Evolutionary conservation across 805 yeast genomes (phyloP).

Genomic region (Jamesozyma rosinii): DNA sequence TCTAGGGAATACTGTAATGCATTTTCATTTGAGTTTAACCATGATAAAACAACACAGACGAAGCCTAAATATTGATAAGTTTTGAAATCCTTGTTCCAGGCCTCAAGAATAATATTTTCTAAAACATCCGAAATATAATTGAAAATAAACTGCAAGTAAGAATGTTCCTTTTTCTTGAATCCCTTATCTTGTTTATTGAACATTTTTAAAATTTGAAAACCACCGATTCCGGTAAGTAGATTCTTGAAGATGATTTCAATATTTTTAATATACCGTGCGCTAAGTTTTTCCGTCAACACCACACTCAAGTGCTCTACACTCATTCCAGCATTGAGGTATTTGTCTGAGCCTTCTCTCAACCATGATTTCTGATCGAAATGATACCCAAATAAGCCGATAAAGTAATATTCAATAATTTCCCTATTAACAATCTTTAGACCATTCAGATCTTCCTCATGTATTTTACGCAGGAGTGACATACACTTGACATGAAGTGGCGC

Average conservation of each 20-base stretch:
- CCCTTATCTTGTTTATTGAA: not conserved
- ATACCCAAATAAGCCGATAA: slow-evolving; percentile 23
- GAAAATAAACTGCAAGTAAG: slow-evolving; percentile 35
- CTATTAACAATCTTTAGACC: slow-evolving; percentile 22
- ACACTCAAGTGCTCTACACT: slow-evolving; percentile 13
- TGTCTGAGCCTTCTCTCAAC: slow-evolving; percentile 7
- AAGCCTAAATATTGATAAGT: slow-evolving; percentile 27
- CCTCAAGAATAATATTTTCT: slow-evolving; percentile 24
- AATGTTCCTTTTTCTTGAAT: slow-evolving; percentile 4
- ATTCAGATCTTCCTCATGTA: slow-evolving; percentile 17
- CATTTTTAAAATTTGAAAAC: slow-evolving; percentile 17
- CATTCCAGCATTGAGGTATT: slow-evolving; percentile 9
- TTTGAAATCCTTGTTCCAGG: slow-evolving; percentile 19
- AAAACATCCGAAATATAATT: slow-evolving; percentile 33
- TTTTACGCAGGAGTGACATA: slow-evolving; percentile 10
- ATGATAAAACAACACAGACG: slow-evolving; percentile 45
- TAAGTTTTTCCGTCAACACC: slow-evolving; percentile 17
- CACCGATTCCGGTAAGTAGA: slow-evolving; percentile 21
- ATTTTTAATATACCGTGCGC: slow-evolving; percentile 22
- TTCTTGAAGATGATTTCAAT: slow-evolving; percentile 20
- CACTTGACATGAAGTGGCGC: slow-evolving; percentile 25
- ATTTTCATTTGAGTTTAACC: slow-evolving; percentile 45
- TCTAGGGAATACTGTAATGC: slow-evolving; percentile 33
- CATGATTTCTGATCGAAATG: slow-evolving; percentile 19
- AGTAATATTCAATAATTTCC: slow-evolving; percentile 28